Evolutionary conservation across 768 basidiomycete species (phyloP), one percentile per base, ranked within the genome.

Genomic region (Tylopilus sp.): DNA sequence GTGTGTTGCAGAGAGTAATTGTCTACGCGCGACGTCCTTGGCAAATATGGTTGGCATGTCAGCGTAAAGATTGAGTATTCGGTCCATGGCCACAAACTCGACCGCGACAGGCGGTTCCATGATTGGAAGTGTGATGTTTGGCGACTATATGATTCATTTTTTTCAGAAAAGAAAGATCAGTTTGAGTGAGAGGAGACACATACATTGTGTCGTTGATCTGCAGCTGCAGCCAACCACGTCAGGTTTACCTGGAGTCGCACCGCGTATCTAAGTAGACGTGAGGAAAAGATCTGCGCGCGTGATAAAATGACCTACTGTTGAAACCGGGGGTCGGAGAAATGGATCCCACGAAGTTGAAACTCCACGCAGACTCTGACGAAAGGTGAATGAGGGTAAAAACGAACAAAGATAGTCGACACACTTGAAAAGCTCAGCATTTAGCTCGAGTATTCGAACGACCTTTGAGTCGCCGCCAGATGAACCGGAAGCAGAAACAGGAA

Each of bases 391-490:
- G 8, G 13, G n/a, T 3, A 47, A 44, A 47, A 46, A 15, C 20
- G 36, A 44, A 39, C 10, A 35, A 22, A n/a, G 40, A 40, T 26
- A 54, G 17, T 25, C 13, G 21, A 56, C 78, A 33, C 49, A 90
- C 88, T 78, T 84, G 51, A 90, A 67, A 36, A 91, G 69, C 54
- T 89, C 86, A 1, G 75, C 68, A 56, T 90, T 90, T 30, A 90
- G 70, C 50, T 86, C 82, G 39, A 91, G 66, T 40, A 90, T 75
- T 10, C 77, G 69, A 33, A 75, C 71, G 33, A 83, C 83, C 68
- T 85, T 88, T 48, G 57, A 48, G 48, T 57, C 56, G 31, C 57
- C 44, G 23, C 57, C 25, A 18, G 53, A 6, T 30, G 57, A 56
- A 5, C 44, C 39, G 12, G 51, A 7, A 6, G 51, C 40, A 4